Evolutionary conservation across 306 rosid species (phyloP).

Genomic region (Acmispon strigosus): DNA sequence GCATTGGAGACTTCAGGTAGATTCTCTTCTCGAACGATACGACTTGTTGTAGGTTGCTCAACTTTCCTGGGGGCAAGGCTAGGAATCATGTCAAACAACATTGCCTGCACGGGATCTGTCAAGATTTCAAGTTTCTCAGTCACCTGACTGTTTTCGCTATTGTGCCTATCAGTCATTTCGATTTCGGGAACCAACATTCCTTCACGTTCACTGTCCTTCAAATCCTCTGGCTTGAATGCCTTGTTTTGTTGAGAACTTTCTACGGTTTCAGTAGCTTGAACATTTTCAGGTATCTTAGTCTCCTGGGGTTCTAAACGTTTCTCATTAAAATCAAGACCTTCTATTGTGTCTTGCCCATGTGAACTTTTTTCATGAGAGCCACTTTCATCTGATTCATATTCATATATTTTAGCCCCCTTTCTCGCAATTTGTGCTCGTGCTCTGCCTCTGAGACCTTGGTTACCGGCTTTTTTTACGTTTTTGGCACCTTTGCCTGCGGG

Average conservation of each 20-base stretch:
- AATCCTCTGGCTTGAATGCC: slow-evolving; percentile 23
- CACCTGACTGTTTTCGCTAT: slow-evolving; percentile 18
- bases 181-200: slow-evolving; percentile 25
- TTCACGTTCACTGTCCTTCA: slow-evolving; percentile 6
- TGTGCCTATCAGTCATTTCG: slow-evolving; percentile 26
- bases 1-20: slow-evolving; percentile 25
- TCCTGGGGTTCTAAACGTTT: slow-evolving; percentile 23
- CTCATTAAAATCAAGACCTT: background rate
- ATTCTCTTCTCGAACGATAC: slow-evolving; percentile 27
- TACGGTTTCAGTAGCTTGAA: slow-evolving; percentile 11
- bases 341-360: slow-evolving; percentile 14
- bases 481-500: slow-evolving; percentile 39
- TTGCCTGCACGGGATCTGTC: slow-evolving; percentile 71
- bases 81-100: slow-evolving; percentile 85
- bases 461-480: slow-evolving; percentile 30
- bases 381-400: slow-evolving; percentile 54
- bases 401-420: slow-evolving; percentile 60
- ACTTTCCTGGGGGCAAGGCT: slow-evolving; percentile 42
- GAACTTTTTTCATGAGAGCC: slow-evolving; percentile 30
- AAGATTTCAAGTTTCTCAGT: slow-evolving; percentile 35
- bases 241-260: slow-evolving; percentile 24
- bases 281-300: slow-evolving; percentile 5
- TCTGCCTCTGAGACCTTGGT: slow-evolving; percentile 48
- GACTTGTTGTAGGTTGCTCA: slow-evolving; percentile 18
- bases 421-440: slow-evolving; percentile 29